A percentile compares a stretch with the other conserved stretches of the same genome.
Evolutionary conservation across 2,329 filamentous ascomycete species (phyloP).

Genomic region (Colletotrichum sp.): DNA sequence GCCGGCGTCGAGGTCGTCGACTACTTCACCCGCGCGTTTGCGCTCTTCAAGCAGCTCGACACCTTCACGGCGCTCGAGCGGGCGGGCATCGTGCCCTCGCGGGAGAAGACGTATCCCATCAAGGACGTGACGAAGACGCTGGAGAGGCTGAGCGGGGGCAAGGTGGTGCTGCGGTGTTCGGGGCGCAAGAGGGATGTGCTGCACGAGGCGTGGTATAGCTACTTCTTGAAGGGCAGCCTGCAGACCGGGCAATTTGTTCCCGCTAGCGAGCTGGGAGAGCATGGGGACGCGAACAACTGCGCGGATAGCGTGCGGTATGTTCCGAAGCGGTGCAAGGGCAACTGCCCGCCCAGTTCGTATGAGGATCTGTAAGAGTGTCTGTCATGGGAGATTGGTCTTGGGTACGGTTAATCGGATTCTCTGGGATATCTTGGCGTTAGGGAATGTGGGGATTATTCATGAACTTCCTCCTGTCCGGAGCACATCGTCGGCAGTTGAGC

Average conservation of each 20-base stretch:
- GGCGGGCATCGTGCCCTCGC: slow-evolving; percentile 40
- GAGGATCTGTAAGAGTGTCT: slow-evolving; percentile 8
- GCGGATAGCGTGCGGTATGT: slow-evolving; percentile 42
- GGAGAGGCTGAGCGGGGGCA: slow-evolving; percentile 47
- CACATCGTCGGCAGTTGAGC: background rate
- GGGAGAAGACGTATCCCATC: slow-evolving; percentile 45
- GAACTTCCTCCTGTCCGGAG: background rate
- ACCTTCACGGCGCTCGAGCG: slow-evolving; percentile 43
- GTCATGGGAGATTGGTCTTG: background rate
- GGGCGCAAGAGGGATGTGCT: slow-evolving; percentile 42
- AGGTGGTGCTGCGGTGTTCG: slow-evolving; percentile 49
- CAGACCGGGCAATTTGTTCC: slow-evolving; percentile 55
- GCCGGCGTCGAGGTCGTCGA: slow-evolving; percentile 49
- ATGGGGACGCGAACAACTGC: slow-evolving; percentile 45
- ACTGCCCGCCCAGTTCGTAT: background rate
- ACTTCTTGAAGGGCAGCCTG: slow-evolving; percentile 56
- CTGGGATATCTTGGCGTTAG: background rate
- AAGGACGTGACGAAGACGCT: slow-evolving; percentile 46
- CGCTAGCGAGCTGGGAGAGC: slow-evolving; percentile 38
- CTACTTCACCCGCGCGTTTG: slow-evolving; percentile 48
- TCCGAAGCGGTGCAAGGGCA: slow-evolving; percentile 37
- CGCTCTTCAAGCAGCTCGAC: slow-evolving; percentile 46
- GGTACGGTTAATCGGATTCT: background rate
- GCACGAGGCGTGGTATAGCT: slow-evolving; percentile 59
- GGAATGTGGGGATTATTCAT: background rate